Evolutionary conservation across 2,329 filamentous ascomycete species (phyloP).

Genomic region (Diplodia corticola): DNA sequence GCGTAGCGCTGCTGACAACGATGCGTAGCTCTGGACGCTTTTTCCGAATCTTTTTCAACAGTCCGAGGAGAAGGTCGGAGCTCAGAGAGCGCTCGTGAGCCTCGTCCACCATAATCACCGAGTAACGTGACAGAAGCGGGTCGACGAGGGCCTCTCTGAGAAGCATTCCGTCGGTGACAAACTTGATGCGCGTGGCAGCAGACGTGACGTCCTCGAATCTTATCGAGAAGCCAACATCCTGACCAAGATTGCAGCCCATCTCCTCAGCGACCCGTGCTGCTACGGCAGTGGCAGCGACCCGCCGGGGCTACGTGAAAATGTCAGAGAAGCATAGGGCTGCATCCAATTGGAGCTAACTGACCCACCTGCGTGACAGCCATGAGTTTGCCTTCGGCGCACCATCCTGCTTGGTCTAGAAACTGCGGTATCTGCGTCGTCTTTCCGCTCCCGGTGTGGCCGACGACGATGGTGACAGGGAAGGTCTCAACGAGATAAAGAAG

Average conservation of each 20-base stretch:
- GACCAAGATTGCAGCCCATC: constrained; percentile 78
- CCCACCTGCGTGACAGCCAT: constrained; percentile 88
- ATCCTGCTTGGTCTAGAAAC: constrained; percentile 83
- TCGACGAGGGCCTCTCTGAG: constrained; percentile 92
- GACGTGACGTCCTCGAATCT: constrained; percentile 90
- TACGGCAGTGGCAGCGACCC: constrained; percentile 88
- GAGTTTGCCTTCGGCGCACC: constrained; percentile 79
- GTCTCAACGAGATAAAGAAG: constrained; percentile 86
- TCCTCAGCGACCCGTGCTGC: constrained; percentile 88
- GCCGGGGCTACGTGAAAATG: constrained; percentile 64
- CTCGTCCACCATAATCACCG: constrained; percentile 96
- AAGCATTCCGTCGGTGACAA: constrained; percentile 88
- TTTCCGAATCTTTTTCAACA: constrained; percentile 86
- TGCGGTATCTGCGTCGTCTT: constrained; percentile 97
- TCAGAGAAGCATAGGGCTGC: constrained; percentile 3
- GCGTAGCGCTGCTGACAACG: constrained; percentile 88
- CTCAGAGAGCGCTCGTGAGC: constrained; percentile 92
- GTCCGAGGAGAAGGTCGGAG: constrained; percentile 84
- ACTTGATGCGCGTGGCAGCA: constrained; percentile 83
- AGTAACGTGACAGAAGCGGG: constrained; percentile 85
- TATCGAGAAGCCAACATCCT: constrained; percentile 86
- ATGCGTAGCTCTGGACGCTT: constrained; percentile 79
- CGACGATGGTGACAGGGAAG: constrained; percentile 79
- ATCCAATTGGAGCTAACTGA: constrained; percentile 31
- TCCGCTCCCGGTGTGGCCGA: constrained; percentile 91